Base-by-base conservation (phyloP, 805 yeast genomes). In the Candida bentonensis region DNA sequence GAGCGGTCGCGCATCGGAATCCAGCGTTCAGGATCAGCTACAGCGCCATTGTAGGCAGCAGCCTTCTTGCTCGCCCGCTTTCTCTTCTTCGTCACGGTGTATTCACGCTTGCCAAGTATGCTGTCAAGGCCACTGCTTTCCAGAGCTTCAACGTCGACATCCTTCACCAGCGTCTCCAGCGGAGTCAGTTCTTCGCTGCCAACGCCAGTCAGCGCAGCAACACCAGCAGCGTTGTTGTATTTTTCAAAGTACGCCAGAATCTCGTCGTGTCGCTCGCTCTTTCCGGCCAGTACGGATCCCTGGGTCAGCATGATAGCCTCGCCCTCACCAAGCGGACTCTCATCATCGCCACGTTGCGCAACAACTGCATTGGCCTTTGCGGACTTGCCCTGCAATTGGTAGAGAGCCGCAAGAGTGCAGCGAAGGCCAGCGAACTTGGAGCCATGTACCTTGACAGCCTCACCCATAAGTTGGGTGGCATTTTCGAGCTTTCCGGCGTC, bases 1-100 rank as follows among this genome's bases (percentile, higher is more conserved):
- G 87, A 73, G 60, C 97, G 76, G 58, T 88, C 94, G 58, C 78
- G 82, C 70, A 82, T 54, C 21, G 96, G 94, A 42, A 89, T 62
- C 97, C 97, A 88, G 64, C 96, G 79, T 61, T 88, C 96, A 15
- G 74, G 72, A 53, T 80, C 82, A 2, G 74, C 66, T 21, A 50
- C 56, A 42, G 62, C 58, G 42, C 65, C 78, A 63, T 49, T 74
- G 52, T 53, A 52, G 47, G 60, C 61, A n/a, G 73, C 69, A 15
- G 62, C 51, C 48, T 60, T 65, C 43, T 59, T 60, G 42, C 61
- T 59, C 30, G 58, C 54, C 13, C 54, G 60, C 46, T 62, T 54
- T 49, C 59, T 66, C 51, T 65, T 62, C 22, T 47, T 42, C 1
- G 51, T 28, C 20, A 45, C 46, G 53, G 54, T 39, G 49, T 51